Conservation (phyloP, 495 filamentous ascomycete genomes). For the Parathielavia appendiculata region DNA sequence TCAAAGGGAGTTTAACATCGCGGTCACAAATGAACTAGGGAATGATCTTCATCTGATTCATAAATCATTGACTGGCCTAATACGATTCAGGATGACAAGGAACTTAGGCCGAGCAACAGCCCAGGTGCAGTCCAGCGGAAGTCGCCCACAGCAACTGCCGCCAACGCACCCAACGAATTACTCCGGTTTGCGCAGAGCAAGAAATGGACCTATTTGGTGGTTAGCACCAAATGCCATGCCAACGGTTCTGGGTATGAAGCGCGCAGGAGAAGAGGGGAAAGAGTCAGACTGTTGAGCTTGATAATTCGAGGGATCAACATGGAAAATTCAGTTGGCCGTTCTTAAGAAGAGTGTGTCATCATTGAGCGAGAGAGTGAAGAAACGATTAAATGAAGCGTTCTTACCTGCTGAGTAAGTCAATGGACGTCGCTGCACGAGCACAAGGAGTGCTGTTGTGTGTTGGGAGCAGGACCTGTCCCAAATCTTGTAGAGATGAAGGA, state of each 20-base stretch:
- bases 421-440: background rate
- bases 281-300: slow-evolving; percentile 59
- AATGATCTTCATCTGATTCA: background rate
- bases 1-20: no score
- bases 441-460: background rate
- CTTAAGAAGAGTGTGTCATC: slow-evolving; percentile 53
- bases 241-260: background rate
- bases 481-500: no score
- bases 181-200: no score
- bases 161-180: no score
- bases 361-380: slow-evolving; percentile 21
- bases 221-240: slow-evolving; percentile 18
- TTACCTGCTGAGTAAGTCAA: background rate
- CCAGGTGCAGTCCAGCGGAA: no score
- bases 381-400: background rate
- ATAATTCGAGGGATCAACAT: slow-evolving; percentile 51
- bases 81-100: no score
- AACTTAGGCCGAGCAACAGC: no score
- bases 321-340: slow-evolving; percentile 54
- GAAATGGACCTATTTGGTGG: slow-evolving; percentile 23
- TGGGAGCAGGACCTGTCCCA: no score
- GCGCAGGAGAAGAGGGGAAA: slow-evolving; percentile 4
- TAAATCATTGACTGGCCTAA: background rate
- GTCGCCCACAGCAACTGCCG: no score
- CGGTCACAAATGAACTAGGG: no score